Evolutionary conservation across 805 yeast genomes (phyloP), one percentile per base, ranked within the genome.

Genomic region (Wickerhamiella sorbophila): DNA sequence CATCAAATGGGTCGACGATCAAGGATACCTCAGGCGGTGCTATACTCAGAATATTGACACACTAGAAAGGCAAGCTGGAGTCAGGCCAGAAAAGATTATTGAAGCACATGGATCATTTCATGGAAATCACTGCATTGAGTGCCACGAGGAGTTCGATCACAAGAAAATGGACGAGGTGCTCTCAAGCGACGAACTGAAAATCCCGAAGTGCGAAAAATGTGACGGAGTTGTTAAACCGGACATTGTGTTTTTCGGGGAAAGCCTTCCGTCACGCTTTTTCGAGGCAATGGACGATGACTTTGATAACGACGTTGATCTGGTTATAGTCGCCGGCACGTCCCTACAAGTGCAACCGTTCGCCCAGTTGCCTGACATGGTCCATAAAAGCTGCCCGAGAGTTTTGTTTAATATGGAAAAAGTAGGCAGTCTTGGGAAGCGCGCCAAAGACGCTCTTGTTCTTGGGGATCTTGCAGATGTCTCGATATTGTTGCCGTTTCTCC

Each of bases 21-120:
- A 79, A 48, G 69, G 70, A 2, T 59, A 64, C 32, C 62, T 88
- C 49, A 63, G 72, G 36, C 65, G 96, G 42, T 75, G 87, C 9
- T 88, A 83, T 57, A 84, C 96, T 0, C 97, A 88, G 57, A 88
- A 88, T 56, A 87, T 88, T 38, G 97, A 88, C 56, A 86, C 95
- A 1, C 64, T 88, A 47, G 98, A 88, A 56, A 68, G 93, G 49
- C 64, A 79, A 16, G 91, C 95, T 0, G 95, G 95, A 0, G 72
- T 88, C 2, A 54, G 64, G 1, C 74, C 65, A 16, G 75, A 76
- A 12, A 67, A 61, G 45, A 66, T 88, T 2, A 78, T 88, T 0
- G 95, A 86, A 54, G 97, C 97, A 0, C 97, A 88, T 60, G 98
- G 98, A 0, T 83, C 94, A 2, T 88, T 88, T 69, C 93, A 91